Evolutionary conservation across 2,329 filamentous ascomycete genomes (phyloP).

Genomic region (Phaeophleospora eucalypticola): DNA sequence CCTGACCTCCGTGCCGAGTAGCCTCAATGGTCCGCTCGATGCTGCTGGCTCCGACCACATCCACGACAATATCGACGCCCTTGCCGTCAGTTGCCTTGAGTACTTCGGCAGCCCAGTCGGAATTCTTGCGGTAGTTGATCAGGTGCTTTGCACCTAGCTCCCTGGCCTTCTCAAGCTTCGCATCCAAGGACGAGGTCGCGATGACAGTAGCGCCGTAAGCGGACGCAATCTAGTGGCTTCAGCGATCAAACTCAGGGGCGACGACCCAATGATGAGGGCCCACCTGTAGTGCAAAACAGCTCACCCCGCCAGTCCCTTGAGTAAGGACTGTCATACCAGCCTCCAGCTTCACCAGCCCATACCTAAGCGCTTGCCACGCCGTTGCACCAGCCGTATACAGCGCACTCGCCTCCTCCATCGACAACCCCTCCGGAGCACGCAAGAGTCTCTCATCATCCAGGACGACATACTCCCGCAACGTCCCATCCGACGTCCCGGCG

Average conservation of each 20-base stretch:
- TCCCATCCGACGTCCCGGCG: too few species aligned
- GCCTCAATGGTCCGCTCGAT: slow-evolving; percentile 39
- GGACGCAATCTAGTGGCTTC: slow-evolving; percentile 32
- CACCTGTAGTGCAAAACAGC: slow-evolving; percentile 33
- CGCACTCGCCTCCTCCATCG: too few species aligned
- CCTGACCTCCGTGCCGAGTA: slow-evolving; percentile 36
- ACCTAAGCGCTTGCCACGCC: slow-evolving; percentile 47
- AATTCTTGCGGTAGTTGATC: slow-evolving; percentile 57
- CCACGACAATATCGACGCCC: slow-evolving; percentile 46
- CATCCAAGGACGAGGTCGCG: slow-evolving; percentile 55
- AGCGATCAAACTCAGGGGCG: slow-evolving; percentile 1
- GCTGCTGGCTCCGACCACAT: slow-evolving; percentile 46
- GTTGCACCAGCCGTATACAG: too few species aligned
- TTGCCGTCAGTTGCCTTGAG: slow-evolving; percentile 40
- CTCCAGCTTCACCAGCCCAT: slow-evolving; percentile 49
- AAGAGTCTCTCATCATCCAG: too few species aligned
- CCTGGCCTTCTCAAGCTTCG: slow-evolving; percentile 51
- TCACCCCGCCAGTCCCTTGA: slow-evolving; percentile 43
- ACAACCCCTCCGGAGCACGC: too few species aligned
- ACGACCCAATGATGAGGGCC: neutral
- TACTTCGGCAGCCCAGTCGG: slow-evolving; percentile 56
- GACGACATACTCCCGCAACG: too few species aligned
- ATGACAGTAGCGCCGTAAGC: slow-evolving; percentile 46
- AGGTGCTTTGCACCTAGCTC: slow-evolving; percentile 54
- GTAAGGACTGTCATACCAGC: slow-evolving; percentile 31